Evolutionary conservation across 148 eudicot species (phyloP), one percentile per base, ranked within the genome.

Genomic region (Rhododendron vialii): DNA sequence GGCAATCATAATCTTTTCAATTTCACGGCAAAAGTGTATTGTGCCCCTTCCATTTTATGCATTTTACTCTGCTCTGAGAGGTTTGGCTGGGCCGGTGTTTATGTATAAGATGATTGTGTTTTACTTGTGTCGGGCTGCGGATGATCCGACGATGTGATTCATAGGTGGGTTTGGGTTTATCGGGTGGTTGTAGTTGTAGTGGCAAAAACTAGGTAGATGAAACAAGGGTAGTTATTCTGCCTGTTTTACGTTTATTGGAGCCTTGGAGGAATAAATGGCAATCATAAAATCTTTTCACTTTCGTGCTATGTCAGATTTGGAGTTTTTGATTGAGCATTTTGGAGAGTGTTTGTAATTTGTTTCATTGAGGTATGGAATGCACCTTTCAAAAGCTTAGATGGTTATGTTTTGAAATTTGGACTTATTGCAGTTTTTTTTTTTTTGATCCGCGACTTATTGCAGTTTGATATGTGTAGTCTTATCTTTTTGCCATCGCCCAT

Each of bases 21-120:
- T 50, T 28, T 33, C n/a, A 17, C 14, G 24, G 6, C 7, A 0
- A 88, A 87, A 73, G 90, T 91, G 78, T 92, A 90, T 47, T 51
- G 84, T 94, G 85, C 90, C 95, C 2, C 89, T 86, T 84, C 96
- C 98, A n/a, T 94, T 94, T 82, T 95, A 94, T 82, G 91, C 82
- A 1, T 24, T 93, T 84, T 93, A 93, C 73, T 87, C 89, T 17
- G 50, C 94, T 43, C 94, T 91, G 47, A 91, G 98, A 74, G 95
- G 92, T 4, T 85, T 92, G n/a, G 78, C 87, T 53, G 98, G 98
- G 11, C 98, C 95, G 15, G n/a, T 78, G 10, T 92, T 95, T 86
- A 91, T 95, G 81, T 91, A 83, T 28, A 24, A 86, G 48, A 95
- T 95, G 96, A 79, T 81, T 82, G 30, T 3, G 82, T 91, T 91